Conservation (phyloP, 73 alveolate genomes). For the Tetrahymena malaccensis region DNA sequence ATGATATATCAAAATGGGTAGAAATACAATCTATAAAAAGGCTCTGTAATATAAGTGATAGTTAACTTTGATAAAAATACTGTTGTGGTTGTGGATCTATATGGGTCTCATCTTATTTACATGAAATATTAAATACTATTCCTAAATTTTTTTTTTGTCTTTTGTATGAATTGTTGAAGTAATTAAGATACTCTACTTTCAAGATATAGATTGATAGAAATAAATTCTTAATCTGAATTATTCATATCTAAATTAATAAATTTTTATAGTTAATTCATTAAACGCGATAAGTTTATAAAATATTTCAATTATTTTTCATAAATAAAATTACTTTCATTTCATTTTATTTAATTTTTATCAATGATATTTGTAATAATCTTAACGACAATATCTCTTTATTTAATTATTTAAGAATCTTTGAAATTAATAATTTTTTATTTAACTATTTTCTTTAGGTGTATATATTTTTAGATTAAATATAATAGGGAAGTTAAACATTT, state of each 20-base stretch:
- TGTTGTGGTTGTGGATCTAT: neutral
- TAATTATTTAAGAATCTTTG: neutral
- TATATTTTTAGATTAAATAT: neutral
- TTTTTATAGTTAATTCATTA: no score
- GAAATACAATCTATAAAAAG: neutral
- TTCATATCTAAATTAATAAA: no score
- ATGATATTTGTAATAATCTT: no score
- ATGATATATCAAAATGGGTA: neutral
- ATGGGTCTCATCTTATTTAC: no score
- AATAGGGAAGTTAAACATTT: neutral
- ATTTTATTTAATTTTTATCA: no score
- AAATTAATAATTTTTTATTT: no score
- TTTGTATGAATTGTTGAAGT: neutral
- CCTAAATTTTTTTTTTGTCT: neutral
- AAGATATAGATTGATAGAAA: neutral
- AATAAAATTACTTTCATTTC: no score
- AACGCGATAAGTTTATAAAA: no score
- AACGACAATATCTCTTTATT: neutral
- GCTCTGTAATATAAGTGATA: neutral
- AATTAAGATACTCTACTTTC: neutral
- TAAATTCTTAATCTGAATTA: neutral
- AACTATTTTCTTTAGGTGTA: neutral
- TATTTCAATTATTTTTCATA: no score
- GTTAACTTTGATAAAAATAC: neutral
- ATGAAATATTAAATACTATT: no score